phyloP scores from a whole-genome alignment of 257 asterid species.

The Henckelia pumila region DNA sequence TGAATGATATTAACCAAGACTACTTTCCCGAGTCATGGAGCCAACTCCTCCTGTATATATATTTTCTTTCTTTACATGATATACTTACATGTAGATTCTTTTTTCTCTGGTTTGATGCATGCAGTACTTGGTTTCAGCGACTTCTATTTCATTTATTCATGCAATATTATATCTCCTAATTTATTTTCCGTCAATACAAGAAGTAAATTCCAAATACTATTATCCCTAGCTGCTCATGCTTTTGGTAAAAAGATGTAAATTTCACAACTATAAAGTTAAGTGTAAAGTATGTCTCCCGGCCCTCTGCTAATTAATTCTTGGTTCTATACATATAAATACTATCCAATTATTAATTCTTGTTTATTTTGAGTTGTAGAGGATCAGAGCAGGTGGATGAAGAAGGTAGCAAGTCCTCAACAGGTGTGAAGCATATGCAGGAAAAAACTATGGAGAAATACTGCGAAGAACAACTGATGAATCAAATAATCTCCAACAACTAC shows the following conservation, averaged over 20 bases:
- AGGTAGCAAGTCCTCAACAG: constrained; percentile 25
- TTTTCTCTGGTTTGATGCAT: constrained; percentile 9
- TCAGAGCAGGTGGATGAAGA: constrained; percentile 67
- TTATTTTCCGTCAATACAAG: too few species aligned
- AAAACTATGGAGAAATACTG: constrained; percentile 49
- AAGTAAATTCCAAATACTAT: too few species aligned
- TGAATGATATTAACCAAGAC: constrained; percentile 39
- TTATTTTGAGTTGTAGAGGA: constrained; percentile 36
- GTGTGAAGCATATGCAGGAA: constrained; percentile 31
- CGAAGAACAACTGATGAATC: constrained; percentile 45
- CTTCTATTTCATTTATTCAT: constrained; percentile 14
- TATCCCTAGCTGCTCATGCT: too few species aligned
- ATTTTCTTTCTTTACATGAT: constrained; percentile 7
- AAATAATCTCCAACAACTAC: constrained; percentile 19
- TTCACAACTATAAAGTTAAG: too few species aligned
- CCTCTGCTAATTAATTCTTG: neutral
- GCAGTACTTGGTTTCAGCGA: neutral
- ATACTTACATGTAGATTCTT: neutral
- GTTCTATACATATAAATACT: constrained; percentile 5
- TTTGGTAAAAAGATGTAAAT: neutral
- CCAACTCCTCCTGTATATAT: constrained; percentile 57
- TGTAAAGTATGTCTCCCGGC: too few species aligned
- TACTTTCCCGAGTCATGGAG: constrained; percentile 68
- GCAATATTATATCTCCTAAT: neutral
- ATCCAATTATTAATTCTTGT: neutral